These are phyloP conservation scores for Pseudevernia furfuracea DNA, from an alignment of 495 filamentous ascomycete genomes.

Conservation along the genomic window DNA sequence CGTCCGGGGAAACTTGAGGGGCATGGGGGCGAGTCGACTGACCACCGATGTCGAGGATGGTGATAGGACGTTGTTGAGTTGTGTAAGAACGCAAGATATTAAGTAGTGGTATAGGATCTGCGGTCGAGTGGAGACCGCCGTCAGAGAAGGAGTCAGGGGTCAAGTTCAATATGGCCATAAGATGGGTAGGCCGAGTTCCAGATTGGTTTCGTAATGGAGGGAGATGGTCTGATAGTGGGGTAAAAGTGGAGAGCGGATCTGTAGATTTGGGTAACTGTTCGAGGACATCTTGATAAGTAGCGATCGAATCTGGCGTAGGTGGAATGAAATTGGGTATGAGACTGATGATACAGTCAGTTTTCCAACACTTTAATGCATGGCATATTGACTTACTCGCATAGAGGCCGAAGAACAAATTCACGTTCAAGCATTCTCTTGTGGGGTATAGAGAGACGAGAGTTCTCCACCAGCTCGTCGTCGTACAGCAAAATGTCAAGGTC, in stretches of 20 bases:
- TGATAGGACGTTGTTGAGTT: constrained; percentile 44
- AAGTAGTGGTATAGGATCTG: constrained; percentile 7
- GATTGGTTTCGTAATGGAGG: constrained; percentile 56
- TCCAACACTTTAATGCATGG: neutral
- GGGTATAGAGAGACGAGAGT: constrained; percentile 71
- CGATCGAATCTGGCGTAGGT: constrained; percentile 26
- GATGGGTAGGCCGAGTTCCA: constrained; percentile 56
- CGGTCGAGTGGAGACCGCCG: constrained; percentile 54
- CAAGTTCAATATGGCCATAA: constrained; percentile 94
- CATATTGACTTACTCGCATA: constrained; percentile 61
- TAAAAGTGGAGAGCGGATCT: constrained; percentile 54
- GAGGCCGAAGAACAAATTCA: constrained; percentile 84
- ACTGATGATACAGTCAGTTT: constrained; percentile 33
- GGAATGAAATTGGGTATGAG: constrained; percentile 55
- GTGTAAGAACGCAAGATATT: constrained; percentile 28
- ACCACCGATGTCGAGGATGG: constrained; percentile 81
- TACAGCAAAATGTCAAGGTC: constrained; percentile 93
- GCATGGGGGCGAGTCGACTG: constrained; percentile 81
- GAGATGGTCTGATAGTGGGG: constrained; percentile 53
- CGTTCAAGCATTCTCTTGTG: constrained; percentile 81
- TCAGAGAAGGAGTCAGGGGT: constrained; percentile 98
- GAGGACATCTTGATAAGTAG: constrained; percentile 48
- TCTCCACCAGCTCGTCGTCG: constrained; percentile 55
- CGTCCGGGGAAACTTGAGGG: constrained; percentile 52
- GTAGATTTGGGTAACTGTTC: constrained; percentile 50